A percentile compares a stretch with the other conserved stretches of the same genome.
Evolutionary conservation across 192 early-diverging fungal species (phyloP).

Genomic region (Coemansia reversa): DNA sequence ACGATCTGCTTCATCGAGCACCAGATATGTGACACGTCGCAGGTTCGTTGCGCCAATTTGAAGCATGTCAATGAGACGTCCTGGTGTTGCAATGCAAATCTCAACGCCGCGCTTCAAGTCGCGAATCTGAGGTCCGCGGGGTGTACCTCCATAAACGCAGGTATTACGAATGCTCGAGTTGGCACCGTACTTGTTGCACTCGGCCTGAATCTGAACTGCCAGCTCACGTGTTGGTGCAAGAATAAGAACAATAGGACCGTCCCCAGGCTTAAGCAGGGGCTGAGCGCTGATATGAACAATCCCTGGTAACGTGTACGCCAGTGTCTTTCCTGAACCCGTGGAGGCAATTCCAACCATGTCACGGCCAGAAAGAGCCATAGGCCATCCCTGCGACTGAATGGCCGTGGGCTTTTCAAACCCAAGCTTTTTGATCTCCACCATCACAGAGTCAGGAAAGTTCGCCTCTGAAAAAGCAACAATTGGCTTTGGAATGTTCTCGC

Average conservation of each 20-base stretch:
- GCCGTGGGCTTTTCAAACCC: constrained; percentile 88
- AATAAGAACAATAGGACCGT: constrained; percentile 95
- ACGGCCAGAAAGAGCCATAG: constrained; percentile 93
- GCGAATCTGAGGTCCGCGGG: constrained; percentile 85
- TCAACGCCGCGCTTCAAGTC: constrained; percentile 85
- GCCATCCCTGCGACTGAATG: constrained; percentile 98
- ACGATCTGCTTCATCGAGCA: constrained; percentile 98
- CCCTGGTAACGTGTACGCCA: constrained; percentile 91
- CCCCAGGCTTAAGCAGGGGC: constrained; percentile 84
- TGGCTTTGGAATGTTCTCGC: constrained; percentile 86
- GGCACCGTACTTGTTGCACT: constrained; percentile 90
- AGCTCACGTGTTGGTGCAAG: constrained; percentile 96
- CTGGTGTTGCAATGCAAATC: constrained; percentile 97
- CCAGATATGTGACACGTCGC: constrained; percentile 92
- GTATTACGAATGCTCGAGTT: constrained; percentile 89
- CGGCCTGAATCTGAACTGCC: constrained; percentile 94
- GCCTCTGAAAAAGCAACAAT: constrained; percentile 87
- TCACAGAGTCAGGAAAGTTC: constrained; percentile 87
- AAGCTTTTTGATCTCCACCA: constrained; percentile 78
- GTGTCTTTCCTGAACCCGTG: constrained; percentile 92
- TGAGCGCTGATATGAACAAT: constrained; percentile 99
- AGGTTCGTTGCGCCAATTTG: constrained; percentile 87
- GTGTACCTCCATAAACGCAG: constrained; percentile 95
- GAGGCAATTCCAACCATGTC: constrained; percentile 91
- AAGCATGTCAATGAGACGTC: constrained; percentile 96